Percentiles rank a stretch among this genome's conserved stretches.
phyloP scores from a whole-genome alignment of 768 basidiomycete genomes.

The Leccinum arenicola region DNA sequence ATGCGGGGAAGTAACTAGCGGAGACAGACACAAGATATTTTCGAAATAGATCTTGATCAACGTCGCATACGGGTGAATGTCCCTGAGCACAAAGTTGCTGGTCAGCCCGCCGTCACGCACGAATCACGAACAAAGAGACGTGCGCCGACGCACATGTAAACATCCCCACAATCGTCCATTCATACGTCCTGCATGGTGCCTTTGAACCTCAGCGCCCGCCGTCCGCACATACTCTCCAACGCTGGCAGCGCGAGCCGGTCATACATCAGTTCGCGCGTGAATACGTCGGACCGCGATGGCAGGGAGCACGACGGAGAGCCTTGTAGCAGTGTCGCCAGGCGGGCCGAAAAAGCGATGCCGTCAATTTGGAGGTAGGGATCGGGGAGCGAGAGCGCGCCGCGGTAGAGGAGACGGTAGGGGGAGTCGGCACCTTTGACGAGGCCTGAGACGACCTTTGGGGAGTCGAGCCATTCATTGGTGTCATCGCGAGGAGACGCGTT shows the following conservation, averaged over 20 bases:
- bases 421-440: not conserved
- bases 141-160: slow-evolving; percentile 34
- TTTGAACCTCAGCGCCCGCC: slow-evolving; percentile 58
- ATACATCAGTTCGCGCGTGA: slow-evolving; percentile 44
- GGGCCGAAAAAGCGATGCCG: slow-evolving; percentile 66
- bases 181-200: slow-evolving; percentile 51
- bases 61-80: slow-evolving; percentile 64
- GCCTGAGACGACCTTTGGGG: slow-evolving; percentile 13
- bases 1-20: slow-evolving; percentile 28
- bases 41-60: slow-evolving; percentile 68
- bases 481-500: not conserved
- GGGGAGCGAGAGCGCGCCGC: slow-evolving; percentile 69
- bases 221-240: slow-evolving; percentile 76
- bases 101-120: not conserved
- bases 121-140: not conserved
- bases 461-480: slow-evolving; percentile 12
- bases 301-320: not conserved
- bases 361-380: slow-evolving; percentile 72
- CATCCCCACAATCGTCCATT: slow-evolving; percentile 54
- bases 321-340: slow-evolving; percentile 22
- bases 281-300: slow-evolving; percentile 24
- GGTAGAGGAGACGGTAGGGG: slow-evolving; percentile 59
- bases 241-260: slow-evolving; percentile 71
- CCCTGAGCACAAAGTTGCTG: slow-evolving; percentile 37
- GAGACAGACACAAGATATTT: slow-evolving; percentile 57